Evolutionary conservation across 148 eudicot genomes (phyloP), one percentile per base, ranked within the genome.

Genomic region (Hydrangea macrophylla): DNA sequence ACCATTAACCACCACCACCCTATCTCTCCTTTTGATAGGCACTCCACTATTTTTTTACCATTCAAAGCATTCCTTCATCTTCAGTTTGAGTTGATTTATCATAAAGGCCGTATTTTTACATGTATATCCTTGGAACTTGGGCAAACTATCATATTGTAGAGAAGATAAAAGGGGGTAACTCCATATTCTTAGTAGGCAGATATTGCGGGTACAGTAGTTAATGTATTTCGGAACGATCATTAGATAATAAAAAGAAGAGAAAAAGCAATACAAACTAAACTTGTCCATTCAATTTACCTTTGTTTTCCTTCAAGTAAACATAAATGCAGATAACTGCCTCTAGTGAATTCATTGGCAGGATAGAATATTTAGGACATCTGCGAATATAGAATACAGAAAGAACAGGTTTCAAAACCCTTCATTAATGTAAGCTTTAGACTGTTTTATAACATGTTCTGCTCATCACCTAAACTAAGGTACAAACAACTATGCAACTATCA

Each of bases 301-400:
- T 45, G 7, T 33, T 44, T 32, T 51, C 58, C 13, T n/a, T 50
- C 58, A 17, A 23, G 22, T 32, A 15, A 10, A 53, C 15, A 54
- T 53, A 23, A 53, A 33, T 31, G 59, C 36, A 54, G 45, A 53
- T 20, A 66, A 64, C 68, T 23, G 44, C 58, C 1, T 65, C 24
- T 27, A 35, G 48, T 23, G 10, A 23, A 8, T 4, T 35, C 45
- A 40, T 9, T 8, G 28, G 45, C 20, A 61, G 11, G 17, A 22
- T 23, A 6, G 1, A 0, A 36, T 13, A 23, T n/a, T 2, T 37
- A 61, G 23, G 22, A 35, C 10, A 23, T 55, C 62, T 26, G 17
- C 54, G 13, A 28, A 10, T 33, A 18, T n/a, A 6, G 60, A 35
- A 37, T 28, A 55, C 37, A 7, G 23, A n/a, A 56, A 25, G 33